Base-by-base conservation (phyloP, 2,329 filamentous ascomycete genomes). In the Aspergillus terreus region DNA sequence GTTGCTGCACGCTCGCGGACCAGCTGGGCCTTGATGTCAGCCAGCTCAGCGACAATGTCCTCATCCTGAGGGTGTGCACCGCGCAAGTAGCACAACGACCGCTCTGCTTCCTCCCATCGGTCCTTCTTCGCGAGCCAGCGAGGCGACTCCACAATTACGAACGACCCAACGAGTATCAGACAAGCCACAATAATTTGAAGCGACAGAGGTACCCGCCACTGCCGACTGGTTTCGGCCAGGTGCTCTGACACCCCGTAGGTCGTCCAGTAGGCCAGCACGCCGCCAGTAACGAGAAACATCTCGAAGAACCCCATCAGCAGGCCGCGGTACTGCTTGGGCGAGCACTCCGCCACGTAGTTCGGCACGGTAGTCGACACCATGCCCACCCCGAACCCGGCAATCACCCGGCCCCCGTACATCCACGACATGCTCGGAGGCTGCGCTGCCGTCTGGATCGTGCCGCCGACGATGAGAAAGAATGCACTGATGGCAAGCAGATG, bases 301-400 rank as follows among this genome's bases (percentile, higher is more conserved):
- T 47, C 44, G 11, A 47, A 47, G 44, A 47, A 47, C 14, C 32
- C 44, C 44, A 47, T 47, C 14, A 47, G 12, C 15, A 47, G 30
- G 5, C 44, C 44, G 9, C 44, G 44, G 19, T 47, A 47, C 30
- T 47, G 44, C 23, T 47, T 47, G 19, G 44, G 44, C 6, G 44
- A 47, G 35, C 44, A 47, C 32, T 47, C 44, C 10, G 44, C 44
- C 10, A 47, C 44, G 27, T 47, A 47, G n/a, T 47, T 47, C 2
- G 44, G 44, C 14, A 47, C 44, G 3, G 44, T 47, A 6, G 44
- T 47, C 4, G 44, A 47, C 17, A 47, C 44, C 30, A 47, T 47
- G 10, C 44, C 44, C 6, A 47, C 44, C 1, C 44, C 44, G 17
- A 47, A 47, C 17, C 44, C 44, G 17, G 44, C 15, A 6, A 47